These are phyloP conservation scores for Aspergillus sergii DNA, from an alignment of 2,329 filamentous ascomycete species.

Conservation along the genomic window DNA sequence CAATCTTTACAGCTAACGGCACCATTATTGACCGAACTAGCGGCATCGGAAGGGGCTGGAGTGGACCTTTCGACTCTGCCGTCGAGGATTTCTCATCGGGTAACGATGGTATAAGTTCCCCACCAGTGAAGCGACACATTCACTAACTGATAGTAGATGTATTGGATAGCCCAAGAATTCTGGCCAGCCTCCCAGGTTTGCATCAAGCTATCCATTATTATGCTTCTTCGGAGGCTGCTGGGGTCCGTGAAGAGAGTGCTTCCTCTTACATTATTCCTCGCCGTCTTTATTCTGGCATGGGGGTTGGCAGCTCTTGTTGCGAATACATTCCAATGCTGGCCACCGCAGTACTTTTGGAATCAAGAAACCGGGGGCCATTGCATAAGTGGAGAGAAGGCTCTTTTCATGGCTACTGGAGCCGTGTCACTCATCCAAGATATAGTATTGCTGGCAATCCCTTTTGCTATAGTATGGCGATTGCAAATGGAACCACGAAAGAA, in stretches of 20 bases:
- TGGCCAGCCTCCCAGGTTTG: not conserved
- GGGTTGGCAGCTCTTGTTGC: not conserved
- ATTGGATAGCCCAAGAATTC: not conserved
- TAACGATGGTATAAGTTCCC: not conserved
- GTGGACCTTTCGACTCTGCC: not conserved
- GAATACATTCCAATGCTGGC: conserved; percentile 7
- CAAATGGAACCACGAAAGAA: not conserved
- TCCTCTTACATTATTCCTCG: not conserved
- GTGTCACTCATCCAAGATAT: not conserved
- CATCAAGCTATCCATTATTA: not conserved
- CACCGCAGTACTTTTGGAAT: conserved; percentile 4
- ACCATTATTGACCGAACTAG: not conserved
- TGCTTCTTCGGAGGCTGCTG: not conserved
- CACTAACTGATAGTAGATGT: not conserved
- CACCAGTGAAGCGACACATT: no score
- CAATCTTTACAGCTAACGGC: no score
- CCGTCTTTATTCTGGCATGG: not conserved
- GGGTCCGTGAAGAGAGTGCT: not conserved
- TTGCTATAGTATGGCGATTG: not conserved
- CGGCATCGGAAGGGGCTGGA: not conserved
- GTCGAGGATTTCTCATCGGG: not conserved
- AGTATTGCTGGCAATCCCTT: not conserved
- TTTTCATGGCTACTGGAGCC: not conserved
- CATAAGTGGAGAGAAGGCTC: not conserved
- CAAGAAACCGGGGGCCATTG: not conserved